Percentiles rank a stretch among this genome's conserved stretches.
Evolutionary conservation across 306 rosid genomes (phyloP).

Genomic region (Corylus heterophylla): DNA sequence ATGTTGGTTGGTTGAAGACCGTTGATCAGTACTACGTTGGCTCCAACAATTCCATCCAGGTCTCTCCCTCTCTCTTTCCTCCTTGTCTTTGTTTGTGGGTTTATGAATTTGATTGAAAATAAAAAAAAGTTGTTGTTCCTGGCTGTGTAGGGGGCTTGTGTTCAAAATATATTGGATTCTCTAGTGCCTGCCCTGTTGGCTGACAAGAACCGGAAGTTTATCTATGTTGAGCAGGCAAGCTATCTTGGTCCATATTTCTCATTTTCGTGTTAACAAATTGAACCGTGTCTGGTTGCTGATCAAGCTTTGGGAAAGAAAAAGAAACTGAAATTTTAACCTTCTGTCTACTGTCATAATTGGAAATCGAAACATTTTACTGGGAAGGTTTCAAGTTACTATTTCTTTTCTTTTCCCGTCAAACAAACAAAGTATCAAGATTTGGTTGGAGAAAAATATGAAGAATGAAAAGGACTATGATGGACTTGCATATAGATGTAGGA

Average conservation of each 20-base stretch:
- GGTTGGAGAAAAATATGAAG: not conserved
- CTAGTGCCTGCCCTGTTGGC: slow-evolving; percentile 51
- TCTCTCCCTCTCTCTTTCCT: not conserved
- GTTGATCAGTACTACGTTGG: slow-evolving; percentile 65
- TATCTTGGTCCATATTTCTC: not conserved
- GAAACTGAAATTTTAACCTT: not conserved
- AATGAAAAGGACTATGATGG: not conserved
- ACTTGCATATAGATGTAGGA: not conserved
- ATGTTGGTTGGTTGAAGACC: slow-evolving; percentile 65
- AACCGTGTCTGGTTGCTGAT: not conserved
- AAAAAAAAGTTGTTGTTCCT: not conserved
- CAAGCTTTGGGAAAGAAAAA: not conserved
- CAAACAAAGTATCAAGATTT: not conserved
- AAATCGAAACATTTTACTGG: not conserved
- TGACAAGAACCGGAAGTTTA: slow-evolving; percentile 75
- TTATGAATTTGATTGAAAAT: not conserved
- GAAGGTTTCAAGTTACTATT: not conserved
- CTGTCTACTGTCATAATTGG: not conserved
- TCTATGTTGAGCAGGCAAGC: slow-evolving; percentile 83
- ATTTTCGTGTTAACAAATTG: not conserved
- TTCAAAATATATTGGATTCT: slow-evolving; percentile 67
- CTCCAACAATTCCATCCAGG: slow-evolving; percentile 63
- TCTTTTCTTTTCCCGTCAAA: not conserved
- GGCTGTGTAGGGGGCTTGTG: slow-evolving; percentile 65
- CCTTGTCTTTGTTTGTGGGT: not conserved